Conservation (phyloP, 139 green algal species). For the Chlamydomonas asymmetrica region DNA sequence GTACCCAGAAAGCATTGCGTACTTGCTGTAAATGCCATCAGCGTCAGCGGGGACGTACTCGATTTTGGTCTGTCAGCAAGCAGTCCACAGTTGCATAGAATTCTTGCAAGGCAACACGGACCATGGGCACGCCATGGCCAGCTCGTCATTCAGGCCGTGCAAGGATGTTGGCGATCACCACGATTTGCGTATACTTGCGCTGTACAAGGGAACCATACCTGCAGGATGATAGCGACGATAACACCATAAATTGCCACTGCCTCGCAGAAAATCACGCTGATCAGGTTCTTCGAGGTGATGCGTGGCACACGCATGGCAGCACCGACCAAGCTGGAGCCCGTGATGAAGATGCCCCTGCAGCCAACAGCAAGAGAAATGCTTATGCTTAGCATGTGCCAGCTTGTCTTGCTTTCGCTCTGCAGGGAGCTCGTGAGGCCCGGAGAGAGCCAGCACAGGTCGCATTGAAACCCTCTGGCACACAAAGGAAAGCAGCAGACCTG, state of each 20-base stretch:
- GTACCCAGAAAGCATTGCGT: constrained; percentile 84
- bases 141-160: too few relatives aligned
- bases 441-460: too few relatives aligned
- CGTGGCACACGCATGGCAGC: constrained; percentile 91
- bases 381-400: not conserved
- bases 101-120: too few relatives aligned
- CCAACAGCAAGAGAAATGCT: not conserved
- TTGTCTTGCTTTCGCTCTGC: not conserved
- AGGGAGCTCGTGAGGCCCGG: too few relatives aligned
- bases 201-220: too few relatives aligned
- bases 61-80: constrained; percentile 97
- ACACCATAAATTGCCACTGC: constrained; percentile 99
- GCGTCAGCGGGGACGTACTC: constrained; percentile 49
- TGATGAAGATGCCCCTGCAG: constrained; percentile 98
- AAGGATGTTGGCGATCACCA: too few relatives aligned
- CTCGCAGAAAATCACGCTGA: constrained; percentile 99
- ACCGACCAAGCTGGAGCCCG: constrained; percentile 93
- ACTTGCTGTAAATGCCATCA: constrained; percentile 42
- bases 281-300: constrained; percentile 99
- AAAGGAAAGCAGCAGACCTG: too few relatives aligned
- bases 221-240: constrained; percentile 98
- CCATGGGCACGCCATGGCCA: too few relatives aligned
- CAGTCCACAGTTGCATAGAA: too few relatives aligned
- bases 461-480: too few relatives aligned
- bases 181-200: too few relatives aligned